These are phyloP conservation scores for Endothia cerciana DNA, from an alignment of 2,329 filamentous ascomycete genomes.

Conservation along the genomic window DNA sequence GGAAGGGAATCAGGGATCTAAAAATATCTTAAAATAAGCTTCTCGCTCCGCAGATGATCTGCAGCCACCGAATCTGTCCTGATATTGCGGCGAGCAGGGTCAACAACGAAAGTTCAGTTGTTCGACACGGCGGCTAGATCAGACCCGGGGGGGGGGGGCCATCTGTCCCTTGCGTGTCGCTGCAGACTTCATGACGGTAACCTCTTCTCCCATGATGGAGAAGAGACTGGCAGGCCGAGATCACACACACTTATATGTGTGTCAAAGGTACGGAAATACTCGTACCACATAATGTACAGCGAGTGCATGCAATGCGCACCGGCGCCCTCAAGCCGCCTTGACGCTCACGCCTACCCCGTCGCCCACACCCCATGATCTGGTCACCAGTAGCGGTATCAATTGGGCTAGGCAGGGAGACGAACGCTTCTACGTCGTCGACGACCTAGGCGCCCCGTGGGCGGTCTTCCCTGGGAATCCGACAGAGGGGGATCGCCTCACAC, in stretches of 20 bases:
- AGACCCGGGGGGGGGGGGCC: no score
- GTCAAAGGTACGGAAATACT: neutral
- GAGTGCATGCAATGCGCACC: neutral
- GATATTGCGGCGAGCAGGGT: neutral
- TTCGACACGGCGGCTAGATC: neutral
- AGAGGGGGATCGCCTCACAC: neutral
- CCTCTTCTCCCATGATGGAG: neutral
- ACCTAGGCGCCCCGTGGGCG: no score
- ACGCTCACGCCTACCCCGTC: neutral
- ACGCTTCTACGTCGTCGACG: neutral
- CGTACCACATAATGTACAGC: neutral
- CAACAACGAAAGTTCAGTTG: neutral
- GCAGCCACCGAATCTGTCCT: slow-evolving; percentile 12
- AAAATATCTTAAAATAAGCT: slow-evolving; percentile 16
- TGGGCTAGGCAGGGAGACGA: neutral
- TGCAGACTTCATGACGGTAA: neutral
- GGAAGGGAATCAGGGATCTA: slow-evolving; percentile 2
- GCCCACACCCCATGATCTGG: neutral
- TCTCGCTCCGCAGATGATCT: slow-evolving; percentile 16
- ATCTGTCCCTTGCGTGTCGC: neutral
- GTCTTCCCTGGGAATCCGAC: no score
- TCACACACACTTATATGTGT: neutral
- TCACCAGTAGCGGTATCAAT: neutral
- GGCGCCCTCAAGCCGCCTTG: neutral
- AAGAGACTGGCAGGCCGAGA: neutral